Base-by-base conservation (phyloP, 2,329 filamentous ascomycete species). In the Pleomassaria siparia region DNA sequence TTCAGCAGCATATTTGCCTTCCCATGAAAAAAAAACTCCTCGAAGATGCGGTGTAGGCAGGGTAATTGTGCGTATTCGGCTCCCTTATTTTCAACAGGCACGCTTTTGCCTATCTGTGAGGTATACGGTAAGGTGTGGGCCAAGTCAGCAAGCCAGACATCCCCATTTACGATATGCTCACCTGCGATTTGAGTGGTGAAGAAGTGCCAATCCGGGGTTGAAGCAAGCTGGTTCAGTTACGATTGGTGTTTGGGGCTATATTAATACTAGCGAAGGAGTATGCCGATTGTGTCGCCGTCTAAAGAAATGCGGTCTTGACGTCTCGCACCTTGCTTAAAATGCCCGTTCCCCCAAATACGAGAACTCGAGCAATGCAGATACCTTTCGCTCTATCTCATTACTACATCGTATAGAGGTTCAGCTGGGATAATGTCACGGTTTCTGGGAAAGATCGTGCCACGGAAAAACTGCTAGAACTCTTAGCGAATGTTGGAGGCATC, bases 391-490 rank as follows among this genome's bases (percentile, higher is more conserved):
- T n/a, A n/a, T n/a, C n/a, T n/a, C n/a, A n/a, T n/a, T n/a, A n/a
- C n/a, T n/a, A n/a, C 13, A 80, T 79, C 0, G 82, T 91, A 32
- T 74, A 77, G 22, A 82, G 71, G 57, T 82, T 90, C 55, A 76
- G 81, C 3, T 92, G 88, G 87, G 74, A 76, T 39, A 75, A 79
- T 44, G 74, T 91, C 42, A 84, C 78, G 0, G 88, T 91, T 40
- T 84, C 79, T 0, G 87, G 92, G 54, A 88, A 88, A 59, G 87
- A 91, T 67, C 76, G 82, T 4, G 76, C 82, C 52, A 85, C 84
- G 1, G 85, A 86, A 58, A 63, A 81, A 52, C 76, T 81, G 1
- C 82, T 84, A 55, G 74, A 78, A 15, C 83, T 91, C 48, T 76
- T 91, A 4, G 76, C 80, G 25, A 74, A 81, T 55, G 79, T 86